phyloP scores from a whole-genome alignment of 2,329 filamentous ascomycete species.

The Colletotrichum sublineola region DNA sequence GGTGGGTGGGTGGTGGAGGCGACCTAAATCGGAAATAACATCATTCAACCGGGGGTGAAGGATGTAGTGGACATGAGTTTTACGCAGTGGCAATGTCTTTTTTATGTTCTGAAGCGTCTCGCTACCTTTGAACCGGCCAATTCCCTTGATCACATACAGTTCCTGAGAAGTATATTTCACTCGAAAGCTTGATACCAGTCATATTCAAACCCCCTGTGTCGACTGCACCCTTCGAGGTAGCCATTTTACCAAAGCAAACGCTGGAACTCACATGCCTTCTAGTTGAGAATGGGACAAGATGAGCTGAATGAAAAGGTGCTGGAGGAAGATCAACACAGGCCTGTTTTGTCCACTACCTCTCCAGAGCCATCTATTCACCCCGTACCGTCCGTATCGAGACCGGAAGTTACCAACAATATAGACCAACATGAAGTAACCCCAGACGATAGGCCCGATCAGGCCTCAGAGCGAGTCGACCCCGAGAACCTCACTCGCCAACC shows the following conservation, averaged over 20 bases:
- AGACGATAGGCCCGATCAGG: not conserved
- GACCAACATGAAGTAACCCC: conserved; percentile 14
- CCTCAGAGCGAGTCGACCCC: conserved; percentile 39
- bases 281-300: conserved; percentile 19
- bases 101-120: not conserved
- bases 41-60: conserved; percentile 21
- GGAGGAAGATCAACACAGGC: not conserved
- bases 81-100: conserved; percentile 8
- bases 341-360: not conserved
- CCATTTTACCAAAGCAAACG: not conserved
- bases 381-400: not conserved
- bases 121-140: no score
- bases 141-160: not conserved
- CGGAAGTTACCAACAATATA: conserved; percentile 5
- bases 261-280: not conserved
- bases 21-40: conserved; percentile 37
- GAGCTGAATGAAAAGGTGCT: not conserved
- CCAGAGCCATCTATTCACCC: conserved; percentile 3
- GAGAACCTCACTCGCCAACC: conserved; percentile 50
- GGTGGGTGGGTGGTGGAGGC: conserved; percentile 31
- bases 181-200: not conserved
- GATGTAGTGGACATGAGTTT: conserved; percentile 10
- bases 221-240: not conserved
- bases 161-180: not conserved
- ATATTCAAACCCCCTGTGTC: not conserved